Evolutionary conservation across 306 rosid species (phyloP), one percentile per base, ranked within the genome.

Genomic region (Prunus mongolica): DNA sequence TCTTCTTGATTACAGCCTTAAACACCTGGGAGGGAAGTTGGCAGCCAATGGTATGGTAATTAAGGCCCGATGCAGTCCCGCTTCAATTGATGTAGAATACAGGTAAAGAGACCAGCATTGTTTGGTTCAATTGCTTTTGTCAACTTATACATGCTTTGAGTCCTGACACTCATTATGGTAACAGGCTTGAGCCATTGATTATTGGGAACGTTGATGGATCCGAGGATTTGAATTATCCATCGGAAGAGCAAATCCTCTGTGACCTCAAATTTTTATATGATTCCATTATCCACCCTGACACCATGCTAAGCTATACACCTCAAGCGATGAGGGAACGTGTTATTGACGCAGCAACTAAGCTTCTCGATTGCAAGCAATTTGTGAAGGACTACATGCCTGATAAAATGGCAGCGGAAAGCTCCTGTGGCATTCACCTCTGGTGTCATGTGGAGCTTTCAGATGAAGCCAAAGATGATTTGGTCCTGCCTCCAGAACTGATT

Each of bases 321-420:
- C 41, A 28, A 25, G 54, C 5, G 25, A 65, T 70, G 78, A 76
- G 85, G 79, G 88, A 84, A 63, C 34, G 54, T 5, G 80, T 86
- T 57, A 74, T 82, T 15, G 91, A 86, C 50, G 84, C 93, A 13
- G 90, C 93, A 2, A 86, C 88, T 68, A 91, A 84, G 82, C 87
- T 91, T 67, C 89, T 91, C 8, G 96, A 91, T 77, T 89, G 93
- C 80, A 91, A 91, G 81, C 89, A 91, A 73, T 91, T 91, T 28
- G 75, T 91, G 86, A 91, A 91, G 89, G 88, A 84, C 71, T 87
- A 84, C 65, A 75, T 60, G 76, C 72, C 78, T 49, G 82, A 68
- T 6, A 71, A 75, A 38, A 30, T 67, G 30, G 67, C 28, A 12
- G 63, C 24, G 3, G 80, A 76, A 25, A 8, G 15, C 34, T 69